These are phyloP conservation scores for Annulohypoxylon maeteangense DNA, from an alignment of 495 filamentous ascomycete genomes.

Conservation along the genomic window DNA sequence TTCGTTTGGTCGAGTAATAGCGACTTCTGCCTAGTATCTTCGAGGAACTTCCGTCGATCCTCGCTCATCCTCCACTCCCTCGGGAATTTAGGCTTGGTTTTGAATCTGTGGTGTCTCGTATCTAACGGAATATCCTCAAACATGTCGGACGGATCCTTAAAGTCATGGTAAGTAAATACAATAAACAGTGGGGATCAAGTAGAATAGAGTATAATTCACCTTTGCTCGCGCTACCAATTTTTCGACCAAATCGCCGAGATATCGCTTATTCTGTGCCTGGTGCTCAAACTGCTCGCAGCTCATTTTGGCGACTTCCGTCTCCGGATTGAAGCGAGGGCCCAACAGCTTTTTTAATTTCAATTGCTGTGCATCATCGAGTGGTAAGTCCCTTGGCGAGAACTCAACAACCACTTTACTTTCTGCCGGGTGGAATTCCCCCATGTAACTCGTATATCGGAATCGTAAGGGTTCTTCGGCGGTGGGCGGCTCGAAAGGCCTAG, in stretches of 20 bases:
- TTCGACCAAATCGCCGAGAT: conserved; percentile 81
- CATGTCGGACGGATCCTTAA: conserved; percentile 74
- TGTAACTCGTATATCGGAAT: conserved; percentile 97
- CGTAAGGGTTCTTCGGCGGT: conserved; percentile 73
- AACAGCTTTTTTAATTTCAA: conserved; percentile 87
- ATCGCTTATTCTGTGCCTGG: conserved; percentile 95
- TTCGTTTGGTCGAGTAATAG: conserved; percentile 59
- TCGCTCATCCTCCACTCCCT: conserved; percentile 81
- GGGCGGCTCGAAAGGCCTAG: conserved; percentile 81
- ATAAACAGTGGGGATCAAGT: neutral
- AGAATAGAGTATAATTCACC: conserved; percentile 51
- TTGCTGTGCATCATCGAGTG: conserved; percentile 72
- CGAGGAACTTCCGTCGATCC: conserved; percentile 71
- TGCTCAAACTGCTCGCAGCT: conserved; percentile 88
- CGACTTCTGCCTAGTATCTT: conserved; percentile 63
- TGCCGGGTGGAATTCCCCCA: conserved; percentile 93
- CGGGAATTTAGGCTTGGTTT: conserved; percentile 77
- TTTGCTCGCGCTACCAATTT: conserved; percentile 79
- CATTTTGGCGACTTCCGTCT: conserved; percentile 86
- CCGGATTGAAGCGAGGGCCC: conserved; percentile 90
- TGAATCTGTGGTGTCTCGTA: conserved; percentile 83
- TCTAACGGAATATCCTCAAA: conserved; percentile 93
- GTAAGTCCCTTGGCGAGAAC: conserved; percentile 75
- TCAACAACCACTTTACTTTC: conserved; percentile 93
- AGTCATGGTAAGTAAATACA: conserved; percentile 14